Base-by-base conservation (phyloP, 2,329 filamentous ascomycete species). In the Orbilia ellipsospora region DNA sequence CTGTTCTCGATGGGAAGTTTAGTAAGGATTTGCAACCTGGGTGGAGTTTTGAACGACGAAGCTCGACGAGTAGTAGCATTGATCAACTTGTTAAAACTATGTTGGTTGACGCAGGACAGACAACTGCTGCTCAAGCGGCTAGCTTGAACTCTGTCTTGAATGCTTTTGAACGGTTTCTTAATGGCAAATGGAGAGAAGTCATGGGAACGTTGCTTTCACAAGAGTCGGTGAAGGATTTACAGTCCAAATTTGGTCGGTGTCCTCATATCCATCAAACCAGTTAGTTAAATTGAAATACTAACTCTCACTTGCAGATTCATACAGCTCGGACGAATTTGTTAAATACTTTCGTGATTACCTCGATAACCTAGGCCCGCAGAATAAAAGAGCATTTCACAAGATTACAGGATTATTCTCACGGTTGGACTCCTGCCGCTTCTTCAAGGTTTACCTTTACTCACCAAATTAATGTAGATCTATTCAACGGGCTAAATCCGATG, bases 101-200 rank as follows among this genome's bases (percentile, higher is more conserved):
- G 73, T 48, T 79, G 36, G 65, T 60, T 0, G 76, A 78, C 18
- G 76, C 79, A 20, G 64, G 68, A 18, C 57, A 72, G 13, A 73
- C 67, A 6, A 62, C 59, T 0, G 81, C 82, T 56, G 78, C 81
- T 16, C 82, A 80, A 70, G 82, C 83, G 6, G 79, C 78, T 12
- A 78, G 79, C 36, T 79, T 81, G 7, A 93, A 97, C 80, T 89
- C 94, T 18, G 87, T 98, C 4, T 96, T 97, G 80, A 91, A 92
- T 26, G 91, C 94, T 0, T 98, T 97, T 81, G 94, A 97, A 81
- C 97, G 96, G 77, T 98, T 97, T 79, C 84, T 97, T 74, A 89
- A 89, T 72, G 90, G 93, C 77, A 93, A 92, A 12, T 98, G 94
- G 94, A 89, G 88, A 73, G 91, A 94, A 78, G 90, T 92, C 79